Evolutionary conservation across 345 rosid genomes (phyloP), one percentile per base, ranked within the genome.

Genomic region (Streptanthus diversifolius): DNA sequence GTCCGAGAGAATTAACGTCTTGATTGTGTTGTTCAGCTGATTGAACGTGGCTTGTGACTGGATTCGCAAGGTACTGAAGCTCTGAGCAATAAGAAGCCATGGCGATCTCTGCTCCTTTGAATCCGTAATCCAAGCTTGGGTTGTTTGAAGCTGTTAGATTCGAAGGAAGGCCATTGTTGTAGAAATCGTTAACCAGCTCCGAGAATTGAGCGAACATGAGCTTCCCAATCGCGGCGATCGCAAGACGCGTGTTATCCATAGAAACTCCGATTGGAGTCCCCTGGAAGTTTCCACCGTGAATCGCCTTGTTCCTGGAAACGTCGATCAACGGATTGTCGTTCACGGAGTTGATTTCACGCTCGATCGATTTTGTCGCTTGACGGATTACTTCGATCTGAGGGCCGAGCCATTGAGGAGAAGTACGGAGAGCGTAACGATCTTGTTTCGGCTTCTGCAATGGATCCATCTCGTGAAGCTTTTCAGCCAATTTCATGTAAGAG

Each of bases 221-320:
- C 68, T 88, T 90, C 17, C 96, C 93, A n/a, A 88, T 88, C 2
- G 96, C 77, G 1, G 93, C 91, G 0, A 90, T 55, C 13, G 90
- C 91, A 1, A 87, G 56, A 27, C 96, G 77, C 6, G 88, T 81
- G 78, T 90, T 90, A 57, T 88, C 96, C 93, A 88, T 90, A 0
- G 96, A 87, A 6, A 90, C 93, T n/a, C 96, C 93, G 35, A 90
- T 86, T 1, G 93, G 96, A 0, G 96, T 88, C 17, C 96, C 96
- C 64, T 87, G 96, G 83, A 90, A 90, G 66, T 90, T 90, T 2
- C 96, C 96, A 0, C 96, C 93, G 66, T 90, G 91, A 17, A 90
- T 61, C 36, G 96, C 93, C 70, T 83, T 85, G 78, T 74, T 85
- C 44, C 93, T 65, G 1, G 93, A 83, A 19, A 90, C 91, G 24